phyloP scores from a whole-genome alignment of 148 eudicot species.

The Diospyros lotus region DNA sequence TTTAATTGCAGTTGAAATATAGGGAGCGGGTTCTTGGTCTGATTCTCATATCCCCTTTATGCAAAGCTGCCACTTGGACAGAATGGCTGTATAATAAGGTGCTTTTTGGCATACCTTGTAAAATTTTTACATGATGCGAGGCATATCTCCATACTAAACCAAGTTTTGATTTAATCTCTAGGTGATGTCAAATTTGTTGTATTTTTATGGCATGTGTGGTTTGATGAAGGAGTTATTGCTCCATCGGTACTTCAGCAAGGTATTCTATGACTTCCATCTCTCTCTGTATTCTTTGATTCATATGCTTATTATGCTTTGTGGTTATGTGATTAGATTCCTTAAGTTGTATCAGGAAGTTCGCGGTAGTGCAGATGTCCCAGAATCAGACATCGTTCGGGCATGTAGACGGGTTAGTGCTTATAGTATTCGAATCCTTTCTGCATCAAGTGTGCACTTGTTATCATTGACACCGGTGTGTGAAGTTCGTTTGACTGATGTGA shows the following conservation, averaged over 20 bases:
- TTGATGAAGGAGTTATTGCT: constrained; percentile 84
- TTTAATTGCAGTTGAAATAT: constrained; percentile 61
- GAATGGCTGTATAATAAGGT: constrained; percentile 99
- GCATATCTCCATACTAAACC: neutral
- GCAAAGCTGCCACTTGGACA: constrained; percentile 90
- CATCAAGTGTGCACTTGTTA: neutral
- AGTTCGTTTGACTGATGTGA: constrained; percentile 5
- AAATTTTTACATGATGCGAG: neutral
- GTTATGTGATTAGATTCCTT: constrained; percentile 19
- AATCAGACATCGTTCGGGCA: constrained; percentile 91
- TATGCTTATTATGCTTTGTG: too few species aligned
- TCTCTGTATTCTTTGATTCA: too few species aligned
- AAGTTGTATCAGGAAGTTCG: constrained; percentile 68
- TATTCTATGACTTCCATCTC: constrained; percentile 18
- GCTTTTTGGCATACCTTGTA: neutral
- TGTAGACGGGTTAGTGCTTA: constrained; percentile 79
- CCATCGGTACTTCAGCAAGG: constrained; percentile 95
- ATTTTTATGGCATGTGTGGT: constrained; percentile 85
- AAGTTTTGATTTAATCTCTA: constrained; percentile 25
- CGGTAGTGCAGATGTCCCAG: constrained; percentile 68
- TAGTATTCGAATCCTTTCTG: constrained; percentile 1
- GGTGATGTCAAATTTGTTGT: constrained; percentile 85
- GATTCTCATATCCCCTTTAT: constrained; percentile 89
- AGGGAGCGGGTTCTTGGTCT: constrained; percentile 84
- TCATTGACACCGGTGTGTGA: neutral